Percentiles rank a stretch among this genome's conserved stretches.
Evolutionary conservation across 352 stramenopile genomes (phyloP).

Genomic region (Globisporangium emineosum): DNA sequence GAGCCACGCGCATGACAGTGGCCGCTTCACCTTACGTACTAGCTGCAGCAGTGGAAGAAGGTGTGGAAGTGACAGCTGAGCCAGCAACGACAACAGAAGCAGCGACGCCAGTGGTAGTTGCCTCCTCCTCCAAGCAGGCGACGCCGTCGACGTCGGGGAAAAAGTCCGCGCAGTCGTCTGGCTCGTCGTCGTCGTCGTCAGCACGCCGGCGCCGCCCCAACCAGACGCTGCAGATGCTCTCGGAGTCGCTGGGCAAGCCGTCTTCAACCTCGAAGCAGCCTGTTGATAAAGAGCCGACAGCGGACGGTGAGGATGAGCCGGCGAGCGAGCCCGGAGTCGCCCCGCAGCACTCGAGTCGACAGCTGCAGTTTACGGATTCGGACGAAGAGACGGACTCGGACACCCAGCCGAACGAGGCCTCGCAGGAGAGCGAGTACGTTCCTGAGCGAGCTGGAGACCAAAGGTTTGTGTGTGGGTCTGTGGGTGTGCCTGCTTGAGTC

Average conservation of each 20-base stretch:
- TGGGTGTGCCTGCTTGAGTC: neutral
- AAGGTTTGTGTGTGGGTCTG: constrained; percentile 1
- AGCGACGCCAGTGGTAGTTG: neutral
- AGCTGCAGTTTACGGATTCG: constrained; percentile 29
- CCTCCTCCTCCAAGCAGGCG: neutral
- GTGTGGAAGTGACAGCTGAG: neutral
- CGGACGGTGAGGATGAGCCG: constrained; percentile 4
- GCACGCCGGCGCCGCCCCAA: constrained; percentile 16
- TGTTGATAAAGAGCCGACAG: neutral
- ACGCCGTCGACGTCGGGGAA: neutral
- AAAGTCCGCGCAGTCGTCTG: constrained; percentile 17
- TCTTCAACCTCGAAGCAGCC: neutral
- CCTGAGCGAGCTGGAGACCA: neutral
- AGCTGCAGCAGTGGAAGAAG: neutral
- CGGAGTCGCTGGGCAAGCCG: constrained; percentile 19
- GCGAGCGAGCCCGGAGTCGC: neutral
- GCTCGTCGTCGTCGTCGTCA: constrained; percentile 21
- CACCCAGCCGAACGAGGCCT: neutral
- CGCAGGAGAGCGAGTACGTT: constrained; percentile 7
- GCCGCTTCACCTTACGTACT: neutral
- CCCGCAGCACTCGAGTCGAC: constrained; percentile 15
- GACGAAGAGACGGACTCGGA: neutral
- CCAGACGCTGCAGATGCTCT: constrained; percentile 23
- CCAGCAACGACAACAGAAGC: neutral
- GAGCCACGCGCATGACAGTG: neutral